Evolutionary conservation across 148 eudicot genomes (phyloP), one percentile per base, ranked within the genome.

Genomic region (Linanthus parryae): DNA sequence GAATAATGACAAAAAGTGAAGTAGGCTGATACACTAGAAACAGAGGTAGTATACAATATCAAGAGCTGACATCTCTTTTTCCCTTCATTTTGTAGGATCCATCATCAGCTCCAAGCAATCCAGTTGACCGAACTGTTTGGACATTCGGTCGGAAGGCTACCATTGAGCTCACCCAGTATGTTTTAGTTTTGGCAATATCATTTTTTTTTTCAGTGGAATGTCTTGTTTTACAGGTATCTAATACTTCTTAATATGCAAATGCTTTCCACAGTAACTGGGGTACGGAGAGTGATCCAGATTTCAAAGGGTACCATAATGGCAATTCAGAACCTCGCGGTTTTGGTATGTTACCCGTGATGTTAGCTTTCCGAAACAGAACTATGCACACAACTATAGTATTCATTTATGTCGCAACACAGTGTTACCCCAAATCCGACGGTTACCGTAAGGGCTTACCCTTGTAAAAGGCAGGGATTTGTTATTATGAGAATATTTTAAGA

Each of bases 271-370:
- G 95, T 68, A 86, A 86, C 49, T 91, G 98, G 98, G 98, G 98
- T 52, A 86, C 95, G 24, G 98, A 91, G 67, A 80, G 57, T 51
- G 94, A 91, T 79, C 77, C 82, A 58, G 80, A 90, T 42, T 86
- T 85, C 72, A 74, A 80, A 67, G 90, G 84, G 30, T 78, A 90
- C 69, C 97, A 90, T 60, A 85, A 75, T 64, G 95, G 97, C 59
- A 90, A 90, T 73, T 72, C 89, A 7, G 95, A 85, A 5, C 97
- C 97, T 48, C 82, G 82, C 57, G 95, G 97, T 58, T 90, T 80
- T 58, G 97, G 97, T 90, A 74, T 41, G 74, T 54, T 44, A 36
- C 14, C 22, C 4, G n/a, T n/a, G n/a, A n/a, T n/a, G n/a, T n/a
- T n/a, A n/a, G n/a, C n/a, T n/a, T n/a, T n/a, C n/a, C n/a, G n/a